Conservation (phyloP, 176 grass and related monocot genomes). For the Cenchrus purpureus region DNA sequence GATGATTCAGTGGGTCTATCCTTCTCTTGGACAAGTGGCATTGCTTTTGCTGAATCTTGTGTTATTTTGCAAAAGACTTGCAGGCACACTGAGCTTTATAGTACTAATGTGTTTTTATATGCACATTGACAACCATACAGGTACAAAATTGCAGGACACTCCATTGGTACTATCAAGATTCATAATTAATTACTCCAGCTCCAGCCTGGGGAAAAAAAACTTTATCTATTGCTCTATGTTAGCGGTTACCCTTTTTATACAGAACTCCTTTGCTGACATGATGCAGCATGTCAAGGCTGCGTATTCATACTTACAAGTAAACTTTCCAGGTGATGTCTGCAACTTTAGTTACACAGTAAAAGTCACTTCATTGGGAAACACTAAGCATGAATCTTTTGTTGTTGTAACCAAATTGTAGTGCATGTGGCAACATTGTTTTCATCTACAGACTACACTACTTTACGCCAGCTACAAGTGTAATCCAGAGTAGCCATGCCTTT, state of each 20-base stretch:
- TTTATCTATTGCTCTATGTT: constrained; percentile 12
- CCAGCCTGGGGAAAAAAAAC: constrained; percentile 9
- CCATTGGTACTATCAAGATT: constrained; percentile 40
- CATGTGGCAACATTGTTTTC: constrained; percentile 32
- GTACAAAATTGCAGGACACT: constrained; percentile 24
- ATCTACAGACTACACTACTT: constrained; percentile 23
- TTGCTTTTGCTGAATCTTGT: constrained; percentile 30
- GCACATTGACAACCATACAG: constrained; percentile 19
- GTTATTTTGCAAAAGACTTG: constrained; percentile 35
- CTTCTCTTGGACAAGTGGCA: constrained; percentile 34
- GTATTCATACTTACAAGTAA: neutral
- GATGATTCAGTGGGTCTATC: neutral
- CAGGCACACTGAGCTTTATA: constrained; percentile 5
- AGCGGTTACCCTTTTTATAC: neutral
- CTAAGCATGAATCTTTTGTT: constrained; percentile 38
- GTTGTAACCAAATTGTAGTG: constrained; percentile 22
- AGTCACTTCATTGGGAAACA: constrained; percentile 42
- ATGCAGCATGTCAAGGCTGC: neutral
- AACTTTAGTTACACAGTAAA: neutral
- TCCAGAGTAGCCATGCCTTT: constrained; percentile 6
- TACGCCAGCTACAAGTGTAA: constrained; percentile 35
- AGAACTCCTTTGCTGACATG: neutral
- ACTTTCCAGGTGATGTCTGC: constrained; percentile 1
- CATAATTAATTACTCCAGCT: constrained; percentile 15
- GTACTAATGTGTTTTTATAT: constrained; percentile 14